Conservation (phyloP, 768 basidiomycete genomes). For the Suillus hirtellus region DNA sequence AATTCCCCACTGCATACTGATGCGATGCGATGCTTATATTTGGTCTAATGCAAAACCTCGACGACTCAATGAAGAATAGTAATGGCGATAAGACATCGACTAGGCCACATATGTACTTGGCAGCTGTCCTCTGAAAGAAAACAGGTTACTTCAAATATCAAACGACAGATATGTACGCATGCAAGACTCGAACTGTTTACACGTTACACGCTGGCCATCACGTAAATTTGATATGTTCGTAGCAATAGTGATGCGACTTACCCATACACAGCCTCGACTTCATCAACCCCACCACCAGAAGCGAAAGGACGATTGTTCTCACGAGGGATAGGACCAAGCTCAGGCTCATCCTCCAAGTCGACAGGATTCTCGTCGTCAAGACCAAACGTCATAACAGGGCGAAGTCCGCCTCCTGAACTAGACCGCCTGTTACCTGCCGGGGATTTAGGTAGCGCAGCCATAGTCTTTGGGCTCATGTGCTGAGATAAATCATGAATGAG, state of each 20-base stretch:
- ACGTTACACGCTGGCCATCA: slow-evolving; percentile 23
- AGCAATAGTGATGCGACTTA: slow-evolving; percentile 35
- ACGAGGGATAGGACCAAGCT: slow-evolving; percentile 74
- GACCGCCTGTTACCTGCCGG: slow-evolving; percentile 81
- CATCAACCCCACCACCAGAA: slow-evolving; percentile 81
- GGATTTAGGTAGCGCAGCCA: slow-evolving; percentile 90
- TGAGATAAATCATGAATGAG: slow-evolving; percentile 30
- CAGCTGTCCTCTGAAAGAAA: background rate
- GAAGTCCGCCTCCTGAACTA: slow-evolving; percentile 79
- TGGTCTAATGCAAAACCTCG: background rate
- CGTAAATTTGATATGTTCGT: slow-evolving; percentile 15
- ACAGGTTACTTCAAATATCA: background rate
- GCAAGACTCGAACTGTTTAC: background rate
- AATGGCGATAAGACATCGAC: background rate
- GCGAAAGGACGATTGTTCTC: slow-evolving; percentile 74
- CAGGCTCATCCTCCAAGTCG: slow-evolving; percentile 69
- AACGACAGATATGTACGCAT: background rate
- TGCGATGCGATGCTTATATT: background rate
- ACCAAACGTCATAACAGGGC: slow-evolving; percentile 78
- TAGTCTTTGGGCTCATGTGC: slow-evolving; percentile 97
- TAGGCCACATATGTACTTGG: background rate
- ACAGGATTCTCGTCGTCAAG: slow-evolving; percentile 76
- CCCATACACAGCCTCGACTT: slow-evolving; percentile 90
- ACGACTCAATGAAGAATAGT: background rate
- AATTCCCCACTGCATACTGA: background rate